phyloP scores from a whole-genome alignment of 2,329 filamentous ascomycete species.

The Neodidymelliopsis sp. region DNA sequence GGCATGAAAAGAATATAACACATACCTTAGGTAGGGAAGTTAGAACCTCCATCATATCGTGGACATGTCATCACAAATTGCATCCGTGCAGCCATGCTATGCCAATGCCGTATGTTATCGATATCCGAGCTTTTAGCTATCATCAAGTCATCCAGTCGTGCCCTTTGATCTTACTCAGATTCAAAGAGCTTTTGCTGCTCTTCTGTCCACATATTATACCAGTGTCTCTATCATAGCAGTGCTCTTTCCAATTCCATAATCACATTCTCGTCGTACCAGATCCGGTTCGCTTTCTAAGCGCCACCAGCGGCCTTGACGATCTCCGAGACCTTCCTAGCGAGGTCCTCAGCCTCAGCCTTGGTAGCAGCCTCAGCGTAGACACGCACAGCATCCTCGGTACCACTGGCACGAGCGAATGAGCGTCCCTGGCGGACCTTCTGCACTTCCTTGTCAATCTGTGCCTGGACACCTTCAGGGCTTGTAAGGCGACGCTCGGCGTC shows the following conservation, averaged over 20 bases:
- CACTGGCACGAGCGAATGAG: conserved; percentile 89
- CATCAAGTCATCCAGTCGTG: conserved; percentile 23
- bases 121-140: conserved; percentile 34
- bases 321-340: conserved; percentile 81
- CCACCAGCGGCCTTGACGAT: conserved; percentile 65
- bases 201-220: background rate
- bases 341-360: conserved; percentile 86
- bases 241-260: conserved; percentile 8
- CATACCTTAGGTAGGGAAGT: background rate
- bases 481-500: conserved; percentile 91
- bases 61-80: background rate
- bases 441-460: conserved; percentile 84
- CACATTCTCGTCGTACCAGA: conserved; percentile 11
- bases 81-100: conserved; percentile 1
- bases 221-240: background rate
- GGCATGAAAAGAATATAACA: background rate
- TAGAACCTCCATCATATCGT: background rate
- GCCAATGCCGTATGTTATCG: conserved; percentile 11
- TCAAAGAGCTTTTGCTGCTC: background rate
- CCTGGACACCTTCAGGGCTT: conserved; percentile 79
- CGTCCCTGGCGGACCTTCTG: conserved; percentile 90
- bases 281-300: conserved; percentile 23
- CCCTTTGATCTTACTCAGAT: conserved; percentile 4
- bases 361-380: conserved; percentile 96
- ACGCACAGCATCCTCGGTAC: conserved; percentile 93